Conservation (phyloP, 768 basidiomycete genomes). For the Rhodotorula taiwanensis region DNA sequence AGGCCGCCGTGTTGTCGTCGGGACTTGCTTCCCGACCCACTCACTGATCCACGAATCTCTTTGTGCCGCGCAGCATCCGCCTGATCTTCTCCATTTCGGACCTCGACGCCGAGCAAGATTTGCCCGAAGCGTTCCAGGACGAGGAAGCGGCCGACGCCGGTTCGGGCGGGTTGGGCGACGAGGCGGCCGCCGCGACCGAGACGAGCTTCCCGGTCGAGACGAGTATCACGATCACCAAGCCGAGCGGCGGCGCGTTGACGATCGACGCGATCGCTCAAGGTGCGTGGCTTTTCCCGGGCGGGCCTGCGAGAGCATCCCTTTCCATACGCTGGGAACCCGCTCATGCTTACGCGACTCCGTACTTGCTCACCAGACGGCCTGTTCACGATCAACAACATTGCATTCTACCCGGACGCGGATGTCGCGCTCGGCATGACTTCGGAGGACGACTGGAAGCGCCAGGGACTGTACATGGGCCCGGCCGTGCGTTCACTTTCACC, state of each 20-base stretch:
- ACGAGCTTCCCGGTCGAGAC: slow-evolving; percentile 66
- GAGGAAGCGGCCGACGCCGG: slow-evolving; percentile 45
- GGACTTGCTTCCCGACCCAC: not conserved
- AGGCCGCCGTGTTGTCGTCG: slow-evolving; percentile 42
- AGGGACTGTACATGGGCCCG: slow-evolving; percentile 87
- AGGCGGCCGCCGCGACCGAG: slow-evolving; percentile 40
- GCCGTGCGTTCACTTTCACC: slow-evolving; percentile 50
- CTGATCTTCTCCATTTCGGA: slow-evolving; percentile 90
- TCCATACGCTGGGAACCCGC: not conserved
- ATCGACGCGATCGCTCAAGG: slow-evolving; percentile 66
- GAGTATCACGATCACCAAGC: slow-evolving; percentile 76
- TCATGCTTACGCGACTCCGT: not conserved
- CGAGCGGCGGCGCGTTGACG: slow-evolving; percentile 58
- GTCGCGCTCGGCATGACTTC: slow-evolving; percentile 69
- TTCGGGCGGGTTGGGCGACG: slow-evolving; percentile 35
- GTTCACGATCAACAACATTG: slow-evolving; percentile 81
- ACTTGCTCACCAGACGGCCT: slow-evolving; percentile 51
- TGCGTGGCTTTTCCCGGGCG: not conserved
- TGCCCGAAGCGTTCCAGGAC: slow-evolving; percentile 34
- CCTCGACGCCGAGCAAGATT: slow-evolving; percentile 53
- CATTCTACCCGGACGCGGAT: slow-evolving; percentile 68
- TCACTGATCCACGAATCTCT: not conserved
- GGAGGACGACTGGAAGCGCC: slow-evolving; percentile 88
- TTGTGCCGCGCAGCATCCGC: slow-evolving; percentile 64
- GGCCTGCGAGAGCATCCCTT: not conserved